These are phyloP conservation scores for Rhizophagus sp. DNA, from an alignment of 192 early-diverging fungal species.

Conservation along the genomic window DNA sequence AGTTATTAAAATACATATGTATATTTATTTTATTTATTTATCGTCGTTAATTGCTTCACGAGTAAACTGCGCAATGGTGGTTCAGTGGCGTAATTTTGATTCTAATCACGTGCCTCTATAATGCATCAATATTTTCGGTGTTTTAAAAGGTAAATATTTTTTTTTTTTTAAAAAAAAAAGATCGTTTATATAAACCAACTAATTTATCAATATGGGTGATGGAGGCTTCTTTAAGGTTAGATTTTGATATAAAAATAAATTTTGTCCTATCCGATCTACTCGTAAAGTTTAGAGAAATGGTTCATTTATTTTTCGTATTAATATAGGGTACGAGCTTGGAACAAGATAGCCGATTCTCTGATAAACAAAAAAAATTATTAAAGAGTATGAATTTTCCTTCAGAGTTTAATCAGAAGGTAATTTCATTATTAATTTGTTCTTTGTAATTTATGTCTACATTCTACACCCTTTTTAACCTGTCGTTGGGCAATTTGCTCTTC, in stretches of 20 bases:
- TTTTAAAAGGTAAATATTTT: no score
- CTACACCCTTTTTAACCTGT: conserved; percentile 12
- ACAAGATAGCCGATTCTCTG: conserved; percentile 75
- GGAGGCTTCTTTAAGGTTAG: conserved; percentile 11
- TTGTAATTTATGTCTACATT: neutral
- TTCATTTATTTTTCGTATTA: neutral
- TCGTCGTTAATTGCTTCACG: no score
- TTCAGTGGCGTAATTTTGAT: no score
- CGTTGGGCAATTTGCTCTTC: conserved; percentile 17
- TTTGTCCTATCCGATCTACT: neutral
- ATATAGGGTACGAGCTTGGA: conserved; percentile 71
- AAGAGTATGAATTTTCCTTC: conserved; percentile 79
- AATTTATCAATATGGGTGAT: conserved; percentile 5
- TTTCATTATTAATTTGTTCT: conserved; percentile 1
- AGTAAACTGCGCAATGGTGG: no score
- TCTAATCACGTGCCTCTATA: no score
- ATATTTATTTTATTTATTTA: no score
- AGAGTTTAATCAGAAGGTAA: conserved; percentile 76
- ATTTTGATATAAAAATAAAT: neutral
- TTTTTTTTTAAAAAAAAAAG: neutral
- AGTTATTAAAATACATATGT: no score
- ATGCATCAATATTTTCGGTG: no score
- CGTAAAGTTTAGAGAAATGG: neutral
- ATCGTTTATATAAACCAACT: neutral
- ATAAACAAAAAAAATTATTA: conserved; percentile 83